Evolutionary conservation across 2,329 filamentous ascomycete genomes (phyloP), one percentile per base, ranked within the genome.

Genomic region (Aspergillus pseudoviridinutans): DNA sequence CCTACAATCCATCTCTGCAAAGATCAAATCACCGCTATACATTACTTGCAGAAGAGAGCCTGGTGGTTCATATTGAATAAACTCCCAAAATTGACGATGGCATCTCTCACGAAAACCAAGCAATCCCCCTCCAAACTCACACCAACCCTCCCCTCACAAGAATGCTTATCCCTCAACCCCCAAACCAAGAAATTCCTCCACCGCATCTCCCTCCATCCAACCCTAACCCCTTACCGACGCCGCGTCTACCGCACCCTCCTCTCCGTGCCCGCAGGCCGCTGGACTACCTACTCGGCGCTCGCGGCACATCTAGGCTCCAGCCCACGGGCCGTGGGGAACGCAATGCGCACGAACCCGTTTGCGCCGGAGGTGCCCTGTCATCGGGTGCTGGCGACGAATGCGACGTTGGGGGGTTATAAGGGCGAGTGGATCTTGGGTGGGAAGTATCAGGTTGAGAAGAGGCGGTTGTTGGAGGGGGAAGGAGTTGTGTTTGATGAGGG

Each of bases 321-420:
- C 3, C 88, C 90, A 1, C 81, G 90, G 46, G 90, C 90, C 0
- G 84, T 94, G 4, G 90, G 90, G 17, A 91, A 89, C 58, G 90
- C 90, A 1, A 79, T 95, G 68, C 83, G 88, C 20, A 79, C 76
- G 38, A 96, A 96, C 70, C 91, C 91, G 0, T 95, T 93, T 66
- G 91, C 91, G 14, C 91, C 91, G 0, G 82, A 84, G 35, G 88
- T 93, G 4, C 91, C 91, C 1, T 95, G 91, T 64, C 91, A 95
- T 73, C 83, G 91, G 9, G 88, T 93, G 24, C 83, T 95, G 50
- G 89, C 89, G 5, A 87, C 85, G 44, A 87, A 87, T 53, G 87
- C 89, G 12, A 79, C 69, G 6, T 68, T 84, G 22, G 80, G 81
- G 17, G 81, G 81, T 10, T 84, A 83, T 64, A 76, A 78, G 41